Evolutionary conservation across 2,329 filamentous ascomycete species (phyloP), one percentile per base, ranked within the genome.

Genomic region (Dactylellina haptotyla): DNA sequence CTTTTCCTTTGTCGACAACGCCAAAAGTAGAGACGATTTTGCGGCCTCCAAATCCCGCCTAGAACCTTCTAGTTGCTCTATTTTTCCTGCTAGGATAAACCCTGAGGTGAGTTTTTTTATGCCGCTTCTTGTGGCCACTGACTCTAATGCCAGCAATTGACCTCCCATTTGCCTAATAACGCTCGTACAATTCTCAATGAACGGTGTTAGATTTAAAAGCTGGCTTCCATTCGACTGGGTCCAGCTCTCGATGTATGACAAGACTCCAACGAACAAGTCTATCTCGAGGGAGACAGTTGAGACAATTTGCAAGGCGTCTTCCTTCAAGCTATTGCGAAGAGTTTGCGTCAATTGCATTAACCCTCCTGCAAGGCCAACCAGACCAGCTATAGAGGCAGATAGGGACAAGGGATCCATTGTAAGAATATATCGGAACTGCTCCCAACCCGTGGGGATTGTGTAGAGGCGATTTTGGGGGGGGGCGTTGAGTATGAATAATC

Each of bases 351-450:
- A 23, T 20, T 62, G 45, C 1, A 62, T 32, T 4, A 62, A 28
- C 1, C 57, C 57, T 2, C 41, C 23, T 4, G 57, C 39, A 14
- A 62, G 57, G 2, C 37, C 57, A 25, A 62, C 50, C 20, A 62
- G 28, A 23, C 57, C 57, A 23, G 57, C 57, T 25, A 62, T 62
- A 3, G 57, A 62, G 18, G 57, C 57, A 4, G 57, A 62, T 14
- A 62, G 18, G 1, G 57, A 62, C 12, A 62, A 25, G 9, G 57
- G 57, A 26, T 62, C 57, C 57, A 62, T 62, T 4, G 20, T 43
- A n/a, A n/a, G n/a, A n/a, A n/a, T n/a, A n/a, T n/a, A n/a, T n/a
- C n/a, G n/a, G n/a, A n/a, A n/a, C n/a, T n/a, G n/a, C n/a, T n/a
- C n/a, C n/a, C n/a, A n/a, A n/a, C n/a, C n/a, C n/a, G n/a, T n/a